phyloP scores from a whole-genome alignment of 73 alveolate genomes.

The Symbiodinium pilosum region DNA sequence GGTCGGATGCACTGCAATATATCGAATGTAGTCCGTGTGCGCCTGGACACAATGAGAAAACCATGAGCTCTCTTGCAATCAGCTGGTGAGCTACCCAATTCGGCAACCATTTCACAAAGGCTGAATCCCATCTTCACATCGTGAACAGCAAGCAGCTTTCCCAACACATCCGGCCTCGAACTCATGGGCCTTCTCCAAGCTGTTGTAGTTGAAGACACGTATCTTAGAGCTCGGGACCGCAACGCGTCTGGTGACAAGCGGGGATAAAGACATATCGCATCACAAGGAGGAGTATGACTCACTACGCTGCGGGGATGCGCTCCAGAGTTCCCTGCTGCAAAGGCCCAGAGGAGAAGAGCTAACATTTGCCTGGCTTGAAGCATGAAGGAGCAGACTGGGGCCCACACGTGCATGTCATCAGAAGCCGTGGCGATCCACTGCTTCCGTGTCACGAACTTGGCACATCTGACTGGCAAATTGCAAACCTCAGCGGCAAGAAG shows the following conservation, averaged over 20 bases:
- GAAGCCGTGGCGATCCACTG: slow-evolving; percentile 94
- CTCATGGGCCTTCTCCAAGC: slow-evolving; percentile 98
- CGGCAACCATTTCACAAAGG: neutral
- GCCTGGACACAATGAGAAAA: slow-evolving; percentile 96
- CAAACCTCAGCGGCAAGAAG: slow-evolving; percentile 96
- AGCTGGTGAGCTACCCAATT: neutral
- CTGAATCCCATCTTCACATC: neutral
- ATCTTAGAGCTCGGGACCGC: slow-evolving; percentile 95
- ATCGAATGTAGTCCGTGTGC: slow-evolving; percentile 99
- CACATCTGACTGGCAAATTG: slow-evolving; percentile 98
- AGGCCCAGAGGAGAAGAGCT: no score
- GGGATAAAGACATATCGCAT: neutral
- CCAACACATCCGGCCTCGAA: slow-evolving; percentile 21
- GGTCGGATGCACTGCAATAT: slow-evolving; percentile 98
- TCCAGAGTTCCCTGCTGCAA: no score
- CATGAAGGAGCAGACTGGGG: neutral
- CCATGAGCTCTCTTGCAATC: neutral
- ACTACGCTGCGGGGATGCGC: no score
- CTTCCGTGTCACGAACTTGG: slow-evolving; percentile 98
- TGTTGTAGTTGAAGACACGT: slow-evolving; percentile 99
- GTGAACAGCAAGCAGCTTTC: neutral
- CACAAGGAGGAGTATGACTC: neutral
- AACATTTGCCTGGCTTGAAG: neutral
- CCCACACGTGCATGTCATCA: slow-evolving; percentile 89
- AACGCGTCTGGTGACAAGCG: slow-evolving; percentile 54